phyloP scores from a whole-genome alignment of 192 early-diverging fungal species.

The Obelidium mucronatum region DNA sequence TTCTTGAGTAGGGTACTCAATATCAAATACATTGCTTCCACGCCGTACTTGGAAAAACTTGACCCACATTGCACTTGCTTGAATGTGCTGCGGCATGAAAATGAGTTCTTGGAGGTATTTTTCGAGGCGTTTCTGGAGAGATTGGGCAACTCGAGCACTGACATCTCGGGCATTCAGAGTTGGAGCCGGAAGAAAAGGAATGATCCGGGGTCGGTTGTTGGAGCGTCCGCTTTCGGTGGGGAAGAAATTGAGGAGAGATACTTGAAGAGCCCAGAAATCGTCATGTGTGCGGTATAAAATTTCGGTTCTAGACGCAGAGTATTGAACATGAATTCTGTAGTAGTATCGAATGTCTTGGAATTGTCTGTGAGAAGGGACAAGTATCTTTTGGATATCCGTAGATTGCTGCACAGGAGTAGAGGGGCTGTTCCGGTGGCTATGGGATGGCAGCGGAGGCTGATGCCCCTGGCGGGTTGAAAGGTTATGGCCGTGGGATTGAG shows the following conservation, averaged over 20 bases:
- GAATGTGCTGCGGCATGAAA: constrained; percentile 15
- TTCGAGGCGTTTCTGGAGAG: constrained; percentile 26
- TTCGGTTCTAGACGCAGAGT: constrained; percentile 16
- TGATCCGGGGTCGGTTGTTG: constrained; percentile 27
- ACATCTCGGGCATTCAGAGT: not conserved
- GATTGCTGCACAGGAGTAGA: too few relatives aligned
- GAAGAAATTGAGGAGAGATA: constrained; percentile 52
- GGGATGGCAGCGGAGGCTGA: too few relatives aligned
- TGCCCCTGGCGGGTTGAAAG: too few relatives aligned
- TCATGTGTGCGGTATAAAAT: constrained; percentile 45
- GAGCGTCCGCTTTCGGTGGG: constrained; percentile 45
- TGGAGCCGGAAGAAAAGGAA: constrained; percentile 45
- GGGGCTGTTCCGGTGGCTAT: too few relatives aligned
- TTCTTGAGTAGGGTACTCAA: too few relatives aligned
- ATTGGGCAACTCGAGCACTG: not conserved
- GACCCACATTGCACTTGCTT: constrained; percentile 30
- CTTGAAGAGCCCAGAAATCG: constrained; percentile 53
- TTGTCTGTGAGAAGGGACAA: too few relatives aligned
- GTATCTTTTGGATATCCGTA: too few relatives aligned
- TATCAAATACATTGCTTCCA: not conserved
- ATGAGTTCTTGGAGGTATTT: constrained; percentile 37
- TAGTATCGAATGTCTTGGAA: too few relatives aligned
- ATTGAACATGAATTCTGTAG: not conserved
- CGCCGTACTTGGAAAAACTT: constrained; percentile 27
- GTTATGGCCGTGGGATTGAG: too few relatives aligned